Evolutionary conservation across 1,284 basidiomycete species (phyloP).

Genomic region (Somion occarium): DNA sequence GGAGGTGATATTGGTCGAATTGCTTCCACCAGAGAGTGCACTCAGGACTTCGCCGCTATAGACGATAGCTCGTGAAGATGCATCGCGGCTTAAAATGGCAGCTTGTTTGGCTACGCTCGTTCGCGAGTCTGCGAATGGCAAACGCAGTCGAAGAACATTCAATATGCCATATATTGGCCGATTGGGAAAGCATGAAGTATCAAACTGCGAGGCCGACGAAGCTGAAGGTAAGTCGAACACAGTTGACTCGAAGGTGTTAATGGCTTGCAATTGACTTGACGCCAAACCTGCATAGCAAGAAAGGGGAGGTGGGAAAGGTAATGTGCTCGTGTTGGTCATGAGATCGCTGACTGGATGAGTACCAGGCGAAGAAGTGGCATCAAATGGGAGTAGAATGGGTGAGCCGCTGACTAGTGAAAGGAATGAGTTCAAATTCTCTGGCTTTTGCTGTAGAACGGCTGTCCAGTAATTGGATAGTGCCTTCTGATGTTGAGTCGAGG

Average conservation of each 20-base stretch:
- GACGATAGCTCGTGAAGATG: slow-evolving; percentile 41
- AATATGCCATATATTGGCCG: slow-evolving; percentile 61
- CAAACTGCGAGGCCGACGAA: slow-evolving; percentile 32
- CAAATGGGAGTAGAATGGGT: slow-evolving; percentile 56
- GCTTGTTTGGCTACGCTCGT: slow-evolving; percentile 44
- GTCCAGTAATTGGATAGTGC: slow-evolving; percentile 54
- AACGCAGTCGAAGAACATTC: slow-evolving; percentile 47
- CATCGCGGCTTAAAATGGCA: slow-evolving; percentile 39
- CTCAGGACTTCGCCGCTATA: slow-evolving; percentile 47
- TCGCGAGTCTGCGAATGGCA: slow-evolving; percentile 47
- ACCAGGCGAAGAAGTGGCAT: slow-evolving; percentile 37
- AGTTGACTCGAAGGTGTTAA: slow-evolving; percentile 43
- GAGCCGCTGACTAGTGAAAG: slow-evolving; percentile 41
- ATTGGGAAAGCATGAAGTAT: slow-evolving; percentile 46
- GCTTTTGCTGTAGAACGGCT: slow-evolving; percentile 43
- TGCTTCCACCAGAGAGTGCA: slow-evolving; percentile 33
- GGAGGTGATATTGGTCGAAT: slow-evolving; percentile 26
- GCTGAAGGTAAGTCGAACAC: slow-evolving; percentile 44
- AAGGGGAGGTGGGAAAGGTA: slow-evolving; percentile 52
- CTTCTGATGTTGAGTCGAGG: slow-evolving; percentile 45
- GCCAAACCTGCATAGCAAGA: slow-evolving; percentile 53
- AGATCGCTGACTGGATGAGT: slow-evolving; percentile 29
- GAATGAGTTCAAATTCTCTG: slow-evolving; percentile 40
- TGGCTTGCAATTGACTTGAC: slow-evolving; percentile 31
- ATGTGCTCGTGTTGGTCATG: slow-evolving; percentile 36